A percentile compares a stretch with the other conserved stretches of the same genome.
These are phyloP conservation scores for Psidium friedrichsthalianum DNA, from an alignment of 345 rosid species.

Conservation along the genomic window DNA sequence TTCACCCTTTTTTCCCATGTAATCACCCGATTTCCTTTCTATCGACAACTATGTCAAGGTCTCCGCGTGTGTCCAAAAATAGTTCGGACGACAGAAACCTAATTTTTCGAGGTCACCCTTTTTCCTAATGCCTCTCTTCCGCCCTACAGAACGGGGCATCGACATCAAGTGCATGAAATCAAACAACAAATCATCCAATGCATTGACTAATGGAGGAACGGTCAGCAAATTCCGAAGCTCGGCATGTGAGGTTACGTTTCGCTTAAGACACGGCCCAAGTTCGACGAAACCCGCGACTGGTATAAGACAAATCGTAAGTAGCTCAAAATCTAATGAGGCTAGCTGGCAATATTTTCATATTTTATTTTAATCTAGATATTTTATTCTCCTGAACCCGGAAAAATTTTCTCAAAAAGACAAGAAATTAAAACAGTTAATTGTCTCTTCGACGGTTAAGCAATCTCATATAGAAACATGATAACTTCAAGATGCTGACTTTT, in stretches of 20 bases:
- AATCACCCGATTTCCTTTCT: not conserved
- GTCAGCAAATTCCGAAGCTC: not conserved
- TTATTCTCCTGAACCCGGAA: not conserved
- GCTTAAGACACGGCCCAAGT: not conserved
- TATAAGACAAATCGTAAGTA: not conserved
- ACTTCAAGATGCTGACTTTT: not conserved
- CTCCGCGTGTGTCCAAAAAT: not conserved
- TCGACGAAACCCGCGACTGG: not conserved
- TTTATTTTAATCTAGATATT: not conserved
- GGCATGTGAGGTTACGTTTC: not conserved
- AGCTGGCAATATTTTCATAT: fast-evolving
- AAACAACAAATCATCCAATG: not conserved
- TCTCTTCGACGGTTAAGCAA: not conserved
- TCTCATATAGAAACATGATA: too few relatives aligned
- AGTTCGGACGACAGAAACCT: not conserved
- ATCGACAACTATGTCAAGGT: not conserved
- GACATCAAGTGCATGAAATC: not conserved
- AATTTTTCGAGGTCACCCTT: not conserved
- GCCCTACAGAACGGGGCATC: not conserved
- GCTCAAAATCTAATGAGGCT: not conserved
- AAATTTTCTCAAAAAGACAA: not conserved
- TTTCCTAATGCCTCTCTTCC: not conserved
- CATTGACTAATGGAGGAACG: not conserved
- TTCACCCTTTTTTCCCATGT: not conserved
- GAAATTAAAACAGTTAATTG: not conserved